Evolutionary conservation across 768 basidiomycete genomes (phyloP).

Genomic region (Boletus speciosus): DNA sequence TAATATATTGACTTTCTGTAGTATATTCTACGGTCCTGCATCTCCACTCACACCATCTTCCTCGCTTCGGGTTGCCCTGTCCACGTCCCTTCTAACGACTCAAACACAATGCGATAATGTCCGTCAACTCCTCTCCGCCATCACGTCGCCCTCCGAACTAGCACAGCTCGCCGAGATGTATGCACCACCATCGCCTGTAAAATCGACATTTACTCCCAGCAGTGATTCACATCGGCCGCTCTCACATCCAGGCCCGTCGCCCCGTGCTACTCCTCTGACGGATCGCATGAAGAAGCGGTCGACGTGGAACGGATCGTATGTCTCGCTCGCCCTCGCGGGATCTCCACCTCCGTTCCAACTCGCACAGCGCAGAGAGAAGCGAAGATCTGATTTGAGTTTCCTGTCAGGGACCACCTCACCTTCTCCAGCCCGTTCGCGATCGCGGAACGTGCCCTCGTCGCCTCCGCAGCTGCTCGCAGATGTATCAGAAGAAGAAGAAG

Average conservation of each 20-base stretch:
- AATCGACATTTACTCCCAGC: slow-evolving; percentile 23
- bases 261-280: slow-evolving; percentile 11
- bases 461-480: slow-evolving; percentile 32
- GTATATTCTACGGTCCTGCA: slow-evolving; percentile 39
- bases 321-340: slow-evolving; percentile 45
- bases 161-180: slow-evolving; percentile 86
- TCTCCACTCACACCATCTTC: slow-evolving; percentile 33
- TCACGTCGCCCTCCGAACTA: slow-evolving; percentile 69
- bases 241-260: slow-evolving; percentile 38
- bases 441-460: slow-evolving; percentile 41
- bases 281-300: slow-evolving; percentile 50
- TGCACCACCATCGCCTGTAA: slow-evolving; percentile 66
- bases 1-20: slow-evolving; percentile 13
- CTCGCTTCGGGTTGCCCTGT: slow-evolving; percentile 62
- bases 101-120: slow-evolving; percentile 81
- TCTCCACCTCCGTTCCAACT: slow-evolving; percentile 42
- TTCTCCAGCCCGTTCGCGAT: slow-evolving; percentile 24
- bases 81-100: slow-evolving; percentile 70
- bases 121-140: slow-evolving; percentile 71
- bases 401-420: slow-evolving; percentile 38
- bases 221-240: slow-evolving; percentile 39
- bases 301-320: slow-evolving; percentile 74
- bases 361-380: slow-evolving; percentile 46
- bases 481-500: slow-evolving; percentile 42
- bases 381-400: slow-evolving; percentile 51